Evolutionary conservation across 2,329 filamentous ascomycete genomes (phyloP).

Genomic region (Dactylellina haptotyla): DNA sequence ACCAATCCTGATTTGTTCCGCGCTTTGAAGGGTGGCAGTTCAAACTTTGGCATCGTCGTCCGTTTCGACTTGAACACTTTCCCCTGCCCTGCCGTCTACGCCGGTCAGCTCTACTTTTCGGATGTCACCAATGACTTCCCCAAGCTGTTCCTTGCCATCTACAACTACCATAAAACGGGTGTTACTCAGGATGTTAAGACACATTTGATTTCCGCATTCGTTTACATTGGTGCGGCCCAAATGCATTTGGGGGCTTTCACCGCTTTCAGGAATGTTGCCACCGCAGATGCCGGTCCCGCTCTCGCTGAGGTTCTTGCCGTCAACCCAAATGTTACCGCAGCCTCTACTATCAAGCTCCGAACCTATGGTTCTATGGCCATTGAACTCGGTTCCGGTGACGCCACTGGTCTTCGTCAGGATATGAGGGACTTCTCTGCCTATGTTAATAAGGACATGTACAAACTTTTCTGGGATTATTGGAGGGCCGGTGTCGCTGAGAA

Average conservation of each 20-base stretch:
- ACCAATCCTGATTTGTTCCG: constrained; percentile 63
- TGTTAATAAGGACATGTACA: constrained; percentile 23
- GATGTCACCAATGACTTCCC: constrained; percentile 8
- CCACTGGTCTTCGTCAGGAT: constrained; percentile 30
- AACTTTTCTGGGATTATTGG: constrained; percentile 13
- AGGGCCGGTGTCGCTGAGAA: constrained; percentile 1
- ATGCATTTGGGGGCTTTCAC: constrained; percentile 50
- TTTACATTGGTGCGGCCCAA: constrained; percentile 15
- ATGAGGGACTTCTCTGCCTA: constrained; percentile 43
- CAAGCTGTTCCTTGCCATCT: constrained; percentile 12
- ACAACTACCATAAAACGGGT: constrained; percentile 35
- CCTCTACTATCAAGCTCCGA: constrained; percentile 16
- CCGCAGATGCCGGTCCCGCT: constrained; percentile 6
- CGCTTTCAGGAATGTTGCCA: constrained; percentile 27
- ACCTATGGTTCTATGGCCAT: constrained; percentile 17
- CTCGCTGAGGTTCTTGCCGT: constrained; percentile 20
- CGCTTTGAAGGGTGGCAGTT: constrained; percentile 61
- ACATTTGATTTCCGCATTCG: constrained; percentile 49
- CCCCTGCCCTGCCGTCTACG: constrained; percentile 26
- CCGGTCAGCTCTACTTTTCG: constrained; percentile 29
- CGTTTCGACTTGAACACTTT: constrained; percentile 58
- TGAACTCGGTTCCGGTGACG: constrained; percentile 30
- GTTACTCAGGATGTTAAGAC: constrained; percentile 7
- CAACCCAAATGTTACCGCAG: constrained; percentile 2
- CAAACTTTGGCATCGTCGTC: constrained; percentile 61